A percentile compares a stretch with the other conserved stretches of the same genome.
Evolutionary conservation across 371 early-diverging fungal genomes (phyloP).

Genomic region (Mucor saturninus): DNA sequence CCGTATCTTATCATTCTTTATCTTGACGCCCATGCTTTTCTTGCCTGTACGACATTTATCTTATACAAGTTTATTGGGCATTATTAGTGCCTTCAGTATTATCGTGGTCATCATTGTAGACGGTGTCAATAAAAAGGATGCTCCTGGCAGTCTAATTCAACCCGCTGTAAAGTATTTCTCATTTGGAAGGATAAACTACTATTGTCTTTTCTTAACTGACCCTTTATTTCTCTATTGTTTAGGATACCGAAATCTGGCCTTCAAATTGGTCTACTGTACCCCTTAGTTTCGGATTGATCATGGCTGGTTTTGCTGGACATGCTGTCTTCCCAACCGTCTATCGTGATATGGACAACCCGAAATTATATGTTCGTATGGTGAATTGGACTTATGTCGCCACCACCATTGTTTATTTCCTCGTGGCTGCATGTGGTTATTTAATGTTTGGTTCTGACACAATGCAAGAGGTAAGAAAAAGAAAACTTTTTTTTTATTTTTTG

Average conservation of each 20-base stretch:
- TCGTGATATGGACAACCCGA: slow-evolving; percentile 55
- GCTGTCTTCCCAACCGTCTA: slow-evolving; percentile 55
- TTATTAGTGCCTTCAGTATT: slow-evolving; percentile 51
- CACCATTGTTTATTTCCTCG: slow-evolving; percentile 43
- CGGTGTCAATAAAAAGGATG: slow-evolving; percentile 49
- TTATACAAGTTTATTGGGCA: slow-evolving; percentile 58
- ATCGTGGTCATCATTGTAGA: slow-evolving; percentile 50
- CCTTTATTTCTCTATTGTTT: not conserved
- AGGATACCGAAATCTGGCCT: slow-evolving; percentile 46
- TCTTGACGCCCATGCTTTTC: slow-evolving; percentile 54
- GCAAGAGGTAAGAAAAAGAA: slow-evolving; percentile 56
- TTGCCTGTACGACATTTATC: slow-evolving; percentile 55
- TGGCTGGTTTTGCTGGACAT: slow-evolving; percentile 57
- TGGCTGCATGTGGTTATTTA: slow-evolving; percentile 63
- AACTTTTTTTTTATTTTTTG: not conserved
- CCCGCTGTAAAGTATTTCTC: slow-evolving; percentile 46
- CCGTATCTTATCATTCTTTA: slow-evolving; percentile 42
- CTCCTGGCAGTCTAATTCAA: slow-evolving; percentile 66
- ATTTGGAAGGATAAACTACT: no score
- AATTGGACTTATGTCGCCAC: slow-evolving; percentile 49
- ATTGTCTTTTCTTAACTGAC: not conserved
- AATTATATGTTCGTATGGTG: slow-evolving; percentile 45
- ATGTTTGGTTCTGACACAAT: slow-evolving; percentile 78
- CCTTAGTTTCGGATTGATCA: slow-evolving; percentile 48
- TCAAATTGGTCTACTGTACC: slow-evolving; percentile 39